Conservation (phyloP, 2,329 filamentous ascomycete genomes). For the Ophiocordyceps polyrhachis-furcata region DNA sequence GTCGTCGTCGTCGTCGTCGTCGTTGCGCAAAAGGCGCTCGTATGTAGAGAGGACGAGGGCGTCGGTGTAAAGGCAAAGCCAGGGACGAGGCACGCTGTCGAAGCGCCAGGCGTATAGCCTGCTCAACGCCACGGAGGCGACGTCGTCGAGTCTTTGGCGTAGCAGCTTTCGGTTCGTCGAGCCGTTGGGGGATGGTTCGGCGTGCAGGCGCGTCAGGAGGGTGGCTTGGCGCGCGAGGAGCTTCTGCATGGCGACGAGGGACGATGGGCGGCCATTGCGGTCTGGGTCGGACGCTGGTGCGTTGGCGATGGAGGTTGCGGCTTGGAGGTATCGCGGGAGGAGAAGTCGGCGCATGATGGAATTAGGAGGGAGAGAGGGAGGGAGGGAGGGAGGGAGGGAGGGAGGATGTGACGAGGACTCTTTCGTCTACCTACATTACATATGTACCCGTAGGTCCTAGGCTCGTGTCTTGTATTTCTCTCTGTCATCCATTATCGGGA, state of each 20-base stretch:
- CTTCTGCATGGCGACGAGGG: conserved; percentile 5
- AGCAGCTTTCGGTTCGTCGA: conserved; percentile 8
- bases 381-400: no score
- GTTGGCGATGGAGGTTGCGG: neutral
- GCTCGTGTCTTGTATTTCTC: no score
- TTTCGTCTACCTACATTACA: no score
- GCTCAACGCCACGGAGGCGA: conserved; percentile 38
- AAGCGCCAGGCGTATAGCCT: conserved; percentile 55
- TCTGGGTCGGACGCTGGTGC: neutral
- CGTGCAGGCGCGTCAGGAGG: conserved; percentile 7
- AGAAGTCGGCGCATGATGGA: neutral
- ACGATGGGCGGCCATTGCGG: neutral
- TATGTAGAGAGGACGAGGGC: conserved; percentile 45
- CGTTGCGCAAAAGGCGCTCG: conserved; percentile 10
- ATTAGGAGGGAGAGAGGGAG: no score
- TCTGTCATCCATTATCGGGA: no score
- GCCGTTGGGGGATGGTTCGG: conserved; percentile 3
- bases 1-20: conserved; percentile 1
- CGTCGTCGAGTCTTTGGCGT: conserved; percentile 29
- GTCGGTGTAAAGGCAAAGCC: conserved; percentile 55
- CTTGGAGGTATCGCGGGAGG: neutral
- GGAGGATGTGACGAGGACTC: no score
- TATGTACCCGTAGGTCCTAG: no score
- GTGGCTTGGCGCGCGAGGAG: conserved; percentile 13
- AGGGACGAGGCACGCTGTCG: conserved; percentile 44